Base-by-base conservation (phyloP, 768 basidiomycete genomes). In the Leccinum incarnatum region DNA sequence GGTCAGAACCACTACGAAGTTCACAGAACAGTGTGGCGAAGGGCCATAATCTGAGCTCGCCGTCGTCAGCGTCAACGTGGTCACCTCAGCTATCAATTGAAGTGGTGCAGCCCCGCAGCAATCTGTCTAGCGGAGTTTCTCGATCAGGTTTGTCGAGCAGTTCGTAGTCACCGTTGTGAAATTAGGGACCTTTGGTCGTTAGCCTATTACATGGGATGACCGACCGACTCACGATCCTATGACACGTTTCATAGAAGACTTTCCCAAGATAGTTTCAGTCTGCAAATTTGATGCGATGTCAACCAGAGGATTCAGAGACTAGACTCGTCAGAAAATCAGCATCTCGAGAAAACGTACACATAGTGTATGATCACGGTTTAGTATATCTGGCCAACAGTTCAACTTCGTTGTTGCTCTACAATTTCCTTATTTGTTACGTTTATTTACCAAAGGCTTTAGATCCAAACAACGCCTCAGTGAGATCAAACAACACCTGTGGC, bases 401-500 rank as follows among this genome's bases (percentile, higher is more conserved):
- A 10, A 30, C 11, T 29, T 29, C 8, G 29, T 29, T 9, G 29
- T 36, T 37, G 36, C 46, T 23, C 23, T 14, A 36, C 34, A 45
- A 11, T 25, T 60, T 30, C 62, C 54, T 64, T 51, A 51, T 60
- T 51, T 58, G 17, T 42, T 42, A 42, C n/a, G 14, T 56, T 36
- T 67, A 45, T 69, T 69, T 69, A 19, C 37, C 63, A 69, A 69
- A 56, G 15, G 63, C 68, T 52, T 69, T 65, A 59, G 64, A 69
- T 70, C 68, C 66, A 69, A 69, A 69, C 62, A 69, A 68, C 59
- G 46, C 45, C 56, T 29, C 27, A 29, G 27, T 57, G 53, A 36
- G 37, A 34, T 30, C 37, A 53, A 53, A 32, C 30, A 11, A 30
- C 40, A 7, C 14, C 32, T 30, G 30, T 32, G 30, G 36, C 45